A percentile compares a stretch with the other conserved stretches of the same genome.
These are phyloP conservation scores for Elsinoe australis DNA, from an alignment of 2,329 filamentous ascomycete species.

Conservation along the genomic window DNA sequence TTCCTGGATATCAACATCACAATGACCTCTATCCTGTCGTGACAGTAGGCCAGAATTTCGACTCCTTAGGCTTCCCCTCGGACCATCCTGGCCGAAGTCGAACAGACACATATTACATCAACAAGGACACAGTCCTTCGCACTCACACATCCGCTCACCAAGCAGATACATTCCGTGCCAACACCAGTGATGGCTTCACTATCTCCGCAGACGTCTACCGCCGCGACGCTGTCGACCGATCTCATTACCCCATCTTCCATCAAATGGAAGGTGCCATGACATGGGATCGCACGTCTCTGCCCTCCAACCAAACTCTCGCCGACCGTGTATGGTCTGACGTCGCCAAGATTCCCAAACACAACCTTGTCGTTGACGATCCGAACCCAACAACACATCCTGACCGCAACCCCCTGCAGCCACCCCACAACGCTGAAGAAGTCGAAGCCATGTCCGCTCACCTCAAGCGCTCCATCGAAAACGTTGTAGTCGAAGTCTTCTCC, in stretches of 20 bases:
- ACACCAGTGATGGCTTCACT: conserved; percentile 71
- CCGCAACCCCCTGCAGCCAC: conserved; percentile 72
- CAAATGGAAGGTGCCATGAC: conserved; percentile 94
- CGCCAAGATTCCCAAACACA: conserved; percentile 62
- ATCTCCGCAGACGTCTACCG: conserved; percentile 94
- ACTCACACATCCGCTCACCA: conserved; percentile 96
- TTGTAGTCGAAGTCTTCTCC: conserved; percentile 83
- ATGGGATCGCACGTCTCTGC: conserved; percentile 65
- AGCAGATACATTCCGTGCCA: conserved; percentile 66
- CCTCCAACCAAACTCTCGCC: conserved; percentile 47
- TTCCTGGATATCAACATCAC: conserved; percentile 69
- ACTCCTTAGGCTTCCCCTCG: conserved; percentile 82
- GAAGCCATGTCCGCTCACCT: conserved; percentile 78
- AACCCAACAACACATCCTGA: conserved; percentile 69
- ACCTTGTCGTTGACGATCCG: conserved; percentile 72
- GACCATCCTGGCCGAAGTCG: conserved; percentile 82
- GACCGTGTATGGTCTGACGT: conserved; percentile 63
- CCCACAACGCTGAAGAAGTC: conserved; percentile 66
- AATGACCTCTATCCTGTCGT: conserved; percentile 78
- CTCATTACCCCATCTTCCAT: conserved; percentile 94
- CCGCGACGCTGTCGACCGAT: conserved; percentile 86
- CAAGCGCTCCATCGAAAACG: conserved; percentile 79
- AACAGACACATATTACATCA: conserved; percentile 95
- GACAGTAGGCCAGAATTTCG: conserved; percentile 80
- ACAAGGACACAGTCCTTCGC: conserved; percentile 70